Conservation (phyloP, 176 grass and related monocot genomes). For the Musa beccarii region DNA sequence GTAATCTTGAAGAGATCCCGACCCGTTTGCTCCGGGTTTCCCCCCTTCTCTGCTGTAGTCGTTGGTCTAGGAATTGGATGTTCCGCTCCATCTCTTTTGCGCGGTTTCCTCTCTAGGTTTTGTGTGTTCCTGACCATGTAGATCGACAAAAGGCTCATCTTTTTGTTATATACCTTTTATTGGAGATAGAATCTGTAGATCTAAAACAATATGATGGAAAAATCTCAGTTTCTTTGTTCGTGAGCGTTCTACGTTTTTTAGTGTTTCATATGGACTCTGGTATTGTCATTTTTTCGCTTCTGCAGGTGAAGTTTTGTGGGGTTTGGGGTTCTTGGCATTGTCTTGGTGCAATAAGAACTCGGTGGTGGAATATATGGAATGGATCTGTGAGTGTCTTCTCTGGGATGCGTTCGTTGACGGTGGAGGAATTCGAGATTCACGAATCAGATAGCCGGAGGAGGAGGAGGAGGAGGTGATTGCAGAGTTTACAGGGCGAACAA, state of each 20-base stretch:
- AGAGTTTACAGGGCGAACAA: background rate
- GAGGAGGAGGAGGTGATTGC: background rate
- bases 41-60: background rate
- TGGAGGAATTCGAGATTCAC: background rate
- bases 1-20: background rate
- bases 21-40: background rate
- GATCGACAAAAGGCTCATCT: too few relatives aligned
- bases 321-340: background rate
- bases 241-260: too few relatives aligned
- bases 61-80: too few relatives aligned
- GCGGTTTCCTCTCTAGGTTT: too few relatives aligned
- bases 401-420: background rate
- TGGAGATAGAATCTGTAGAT: too few relatives aligned
- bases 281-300: background rate
- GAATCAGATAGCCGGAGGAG: background rate
- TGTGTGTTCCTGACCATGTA: too few relatives aligned
- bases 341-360: background rate
- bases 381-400: background rate
- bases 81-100: too few relatives aligned
- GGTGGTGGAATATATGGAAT: constrained; percentile 1
- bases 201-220: too few relatives aligned
- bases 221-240: too few relatives aligned
- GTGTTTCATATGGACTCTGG: background rate
- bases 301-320: background rate
- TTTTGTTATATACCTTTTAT: too few relatives aligned